Evolutionary conservation across 345 rosid species (phyloP).

Genomic region (Conringia planisiliqua): DNA sequence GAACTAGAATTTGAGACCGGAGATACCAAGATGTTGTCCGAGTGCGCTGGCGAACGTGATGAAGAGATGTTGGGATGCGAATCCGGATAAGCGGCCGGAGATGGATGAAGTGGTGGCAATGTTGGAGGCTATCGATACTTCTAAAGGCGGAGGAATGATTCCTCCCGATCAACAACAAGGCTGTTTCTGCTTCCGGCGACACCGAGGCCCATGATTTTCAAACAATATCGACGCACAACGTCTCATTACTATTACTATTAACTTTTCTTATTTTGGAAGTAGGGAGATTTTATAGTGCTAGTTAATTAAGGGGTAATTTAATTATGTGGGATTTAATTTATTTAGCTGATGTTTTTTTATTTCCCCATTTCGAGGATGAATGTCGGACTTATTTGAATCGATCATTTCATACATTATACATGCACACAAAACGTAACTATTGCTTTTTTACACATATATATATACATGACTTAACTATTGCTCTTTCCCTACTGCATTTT

Average conservation of each 20-base stretch:
- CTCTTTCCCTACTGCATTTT: too few relatives aligned
- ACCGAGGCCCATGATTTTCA: constrained; percentile 62
- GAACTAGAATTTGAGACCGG: constrained; percentile 84
- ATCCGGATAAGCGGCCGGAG: constrained; percentile 88
- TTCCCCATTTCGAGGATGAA: constrained; percentile 11
- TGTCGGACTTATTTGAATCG: constrained; percentile 17
- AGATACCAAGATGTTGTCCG: constrained; percentile 97
- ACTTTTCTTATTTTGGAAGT: background rate
- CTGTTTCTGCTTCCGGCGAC: constrained; percentile 74
- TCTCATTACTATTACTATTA: background rate
- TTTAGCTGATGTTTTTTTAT: constrained; percentile 6
- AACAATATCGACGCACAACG: background rate
- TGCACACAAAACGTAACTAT: background rate
- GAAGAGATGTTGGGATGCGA: constrained; percentile 98
- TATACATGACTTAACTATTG: background rate
- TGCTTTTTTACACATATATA: too few relatives aligned
- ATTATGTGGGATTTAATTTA: constrained; percentile 12
- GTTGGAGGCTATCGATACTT: constrained; percentile 86
- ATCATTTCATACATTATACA: background rate
- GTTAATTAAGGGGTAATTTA: background rate
- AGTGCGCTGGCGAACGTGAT: constrained; percentile 81
- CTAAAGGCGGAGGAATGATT: constrained; percentile 97
- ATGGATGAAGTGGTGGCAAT: constrained; percentile 88
- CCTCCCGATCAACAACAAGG: constrained; percentile 81
- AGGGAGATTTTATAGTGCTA: background rate